A percentile compares a stretch with the other conserved stretches of the same genome.
phyloP scores from a whole-genome alignment of 140 eudicot species.

The Cichorium intybus region DNA sequence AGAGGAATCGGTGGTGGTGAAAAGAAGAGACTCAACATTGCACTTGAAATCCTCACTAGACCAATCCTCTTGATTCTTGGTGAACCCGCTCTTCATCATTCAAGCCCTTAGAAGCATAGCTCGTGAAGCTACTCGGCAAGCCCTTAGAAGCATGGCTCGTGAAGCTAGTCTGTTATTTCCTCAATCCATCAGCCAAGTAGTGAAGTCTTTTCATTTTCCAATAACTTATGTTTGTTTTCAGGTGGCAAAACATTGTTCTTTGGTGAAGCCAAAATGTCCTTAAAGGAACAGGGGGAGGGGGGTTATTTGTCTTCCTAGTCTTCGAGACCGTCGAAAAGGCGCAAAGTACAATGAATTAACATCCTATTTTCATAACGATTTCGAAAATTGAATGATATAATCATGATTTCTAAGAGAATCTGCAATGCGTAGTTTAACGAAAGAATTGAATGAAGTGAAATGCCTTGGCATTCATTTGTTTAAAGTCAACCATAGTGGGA shows the following conservation, averaged over 20 bases:
- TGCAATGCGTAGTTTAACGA: no score
- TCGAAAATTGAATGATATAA: no score
- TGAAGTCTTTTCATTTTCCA: constrained; percentile 46
- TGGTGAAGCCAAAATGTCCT: constrained; percentile 45
- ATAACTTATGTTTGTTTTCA: constrained; percentile 43
- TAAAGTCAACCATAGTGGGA: no score
- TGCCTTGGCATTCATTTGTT: no score
- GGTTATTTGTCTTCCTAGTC: no score
- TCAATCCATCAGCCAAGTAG: constrained; percentile 21
- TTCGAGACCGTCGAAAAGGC: no score
- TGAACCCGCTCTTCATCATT: constrained; percentile 59
- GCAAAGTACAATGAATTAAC: no score
- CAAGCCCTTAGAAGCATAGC: constrained; percentile 45
- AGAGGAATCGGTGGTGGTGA: constrained; percentile 53
- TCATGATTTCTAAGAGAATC: no score
- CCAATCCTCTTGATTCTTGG: constrained; percentile 53
- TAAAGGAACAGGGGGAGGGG: constrained; percentile 41
- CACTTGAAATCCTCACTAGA: constrained; percentile 43
- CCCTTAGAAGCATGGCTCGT: constrained; percentile 36
- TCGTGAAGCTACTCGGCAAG: constrained; percentile 37
- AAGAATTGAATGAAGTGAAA: no score
- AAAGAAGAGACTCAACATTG: constrained; percentile 53
- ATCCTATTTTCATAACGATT: no score
- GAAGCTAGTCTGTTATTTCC: constrained; percentile 38
- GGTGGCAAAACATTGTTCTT: constrained; percentile 49